A percentile compares a stretch with the other conserved stretches of the same genome.
Evolutionary conservation across 352 stramenopile genomes (phyloP).

Genomic region (Phytophthora colocasiae): DNA sequence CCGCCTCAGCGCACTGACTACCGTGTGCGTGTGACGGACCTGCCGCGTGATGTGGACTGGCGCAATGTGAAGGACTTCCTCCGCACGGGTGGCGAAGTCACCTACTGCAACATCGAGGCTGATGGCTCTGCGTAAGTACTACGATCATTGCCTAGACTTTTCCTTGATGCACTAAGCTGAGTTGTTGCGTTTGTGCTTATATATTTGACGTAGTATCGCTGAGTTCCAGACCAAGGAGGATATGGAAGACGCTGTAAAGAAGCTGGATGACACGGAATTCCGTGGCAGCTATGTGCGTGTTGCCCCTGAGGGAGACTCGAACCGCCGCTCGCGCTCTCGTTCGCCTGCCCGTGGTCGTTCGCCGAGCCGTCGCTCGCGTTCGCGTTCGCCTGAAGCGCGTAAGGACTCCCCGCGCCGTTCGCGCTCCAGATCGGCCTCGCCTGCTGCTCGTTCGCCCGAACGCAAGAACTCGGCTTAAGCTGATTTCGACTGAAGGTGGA

Average conservation of each 20-base stretch:
- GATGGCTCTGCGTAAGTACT: slow-evolving; percentile 83
- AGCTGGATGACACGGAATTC: slow-evolving; percentile 91
- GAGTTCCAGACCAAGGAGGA: slow-evolving; percentile 86
- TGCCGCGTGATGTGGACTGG: slow-evolving; percentile 83
- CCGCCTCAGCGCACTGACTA: slow-evolving; percentile 79
- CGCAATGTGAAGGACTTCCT: slow-evolving; percentile 90
- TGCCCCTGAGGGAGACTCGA: slow-evolving; percentile 49
- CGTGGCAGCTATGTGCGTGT: slow-evolving; percentile 85
- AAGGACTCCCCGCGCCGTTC: slow-evolving; percentile 73
- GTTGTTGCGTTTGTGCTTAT: slow-evolving; percentile 7
- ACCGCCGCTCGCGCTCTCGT: slow-evolving; percentile 61
- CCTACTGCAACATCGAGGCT: slow-evolving; percentile 85
- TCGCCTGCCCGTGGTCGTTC: slow-evolving; percentile 66
- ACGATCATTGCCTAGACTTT: neutral
- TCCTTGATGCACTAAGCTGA: slow-evolving; percentile 3
- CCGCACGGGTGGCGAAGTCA: slow-evolving; percentile 83
- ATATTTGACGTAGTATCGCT: slow-evolving; percentile 51
- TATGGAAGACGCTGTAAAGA: slow-evolving; percentile 86
- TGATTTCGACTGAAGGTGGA: slow-evolving; percentile 18
- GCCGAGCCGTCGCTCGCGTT: slow-evolving; percentile 69
- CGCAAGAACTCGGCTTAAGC: slow-evolving; percentile 82
- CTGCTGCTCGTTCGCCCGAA: slow-evolving; percentile 59
- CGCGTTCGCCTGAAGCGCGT: slow-evolving; percentile 66
- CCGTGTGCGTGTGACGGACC: slow-evolving; percentile 78
- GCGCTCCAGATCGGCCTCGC: slow-evolving; percentile 71